Evolutionary conservation across 768 basidiomycete species (phyloP).

Genomic region (Rubroboletus pulcherrimus): DNA sequence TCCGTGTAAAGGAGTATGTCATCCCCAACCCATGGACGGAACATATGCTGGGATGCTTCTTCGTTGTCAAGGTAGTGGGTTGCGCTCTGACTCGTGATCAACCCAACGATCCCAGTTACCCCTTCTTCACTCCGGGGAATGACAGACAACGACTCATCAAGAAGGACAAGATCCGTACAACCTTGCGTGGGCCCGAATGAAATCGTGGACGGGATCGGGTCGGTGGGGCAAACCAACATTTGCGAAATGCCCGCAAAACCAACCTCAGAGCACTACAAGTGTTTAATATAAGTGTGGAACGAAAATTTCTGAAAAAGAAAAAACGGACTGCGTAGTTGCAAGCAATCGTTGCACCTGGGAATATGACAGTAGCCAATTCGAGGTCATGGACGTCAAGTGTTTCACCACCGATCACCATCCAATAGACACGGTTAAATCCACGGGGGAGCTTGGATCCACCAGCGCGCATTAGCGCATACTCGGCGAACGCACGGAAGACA

Average conservation of each 20-base stretch:
- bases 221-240: slow-evolving; percentile 12
- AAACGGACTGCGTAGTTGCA: slow-evolving; percentile 15
- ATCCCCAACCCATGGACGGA: slow-evolving; percentile 14
- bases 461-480: slow-evolving; percentile 9
- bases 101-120: slow-evolving; percentile 6
- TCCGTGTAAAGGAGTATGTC: slow-evolving; percentile 13
- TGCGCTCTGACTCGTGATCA: slow-evolving; percentile 12
- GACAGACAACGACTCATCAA: slow-evolving; percentile 13
- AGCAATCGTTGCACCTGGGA: slow-evolving; percentile 11
- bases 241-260: slow-evolving; percentile 16
- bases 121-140: slow-evolving; percentile 4
- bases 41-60: slow-evolving; percentile 13
- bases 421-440: slow-evolving; percentile 16
- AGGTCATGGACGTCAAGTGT: slow-evolving; percentile 6
- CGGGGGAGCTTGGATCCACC: slow-evolving; percentile 11
- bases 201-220: slow-evolving; percentile 8
- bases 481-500: slow-evolving; percentile 15
- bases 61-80: slow-evolving; percentile 12
- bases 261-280: slow-evolving; percentile 13
- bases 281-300: neutral
- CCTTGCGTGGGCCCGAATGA: slow-evolving; percentile 11
- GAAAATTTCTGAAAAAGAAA: neutral
- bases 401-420: slow-evolving; percentile 17
- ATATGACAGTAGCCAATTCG: slow-evolving; percentile 10
- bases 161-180: slow-evolving; percentile 11